These are phyloP conservation scores for Serendipita sp. DNA, from an alignment of 768 basidiomycete species.

Conservation along the genomic window DNA sequence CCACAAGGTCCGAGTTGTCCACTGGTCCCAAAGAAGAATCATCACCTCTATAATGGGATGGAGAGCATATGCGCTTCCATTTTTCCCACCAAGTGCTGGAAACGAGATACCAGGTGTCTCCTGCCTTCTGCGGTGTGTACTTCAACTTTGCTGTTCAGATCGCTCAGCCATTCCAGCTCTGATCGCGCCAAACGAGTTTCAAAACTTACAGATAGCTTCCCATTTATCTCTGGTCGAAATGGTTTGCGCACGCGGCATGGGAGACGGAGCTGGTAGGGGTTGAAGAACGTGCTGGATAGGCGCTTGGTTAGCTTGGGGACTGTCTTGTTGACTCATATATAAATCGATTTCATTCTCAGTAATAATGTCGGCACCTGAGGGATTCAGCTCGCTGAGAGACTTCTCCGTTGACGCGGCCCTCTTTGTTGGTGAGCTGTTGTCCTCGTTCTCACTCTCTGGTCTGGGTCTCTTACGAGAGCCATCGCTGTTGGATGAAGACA, in stretches of 20 bases:
- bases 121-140: slow-evolving; percentile 34
- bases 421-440: background rate
- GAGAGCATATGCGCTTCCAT: slow-evolving; percentile 58
- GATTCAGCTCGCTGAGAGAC: background rate
- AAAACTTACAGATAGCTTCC: slow-evolving; percentile 1
- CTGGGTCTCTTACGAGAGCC: slow-evolving; percentile 1
- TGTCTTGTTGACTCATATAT: slow-evolving; percentile 22
- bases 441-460: background rate
- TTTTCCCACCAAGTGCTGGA: slow-evolving; percentile 54
- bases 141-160: slow-evolving; percentile 27
- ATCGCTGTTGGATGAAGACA: background rate
- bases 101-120: slow-evolving; percentile 69
- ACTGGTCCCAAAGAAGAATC: slow-evolving; percentile 57
- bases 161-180: slow-evolving; percentile 14
- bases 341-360: slow-evolving; percentile 41
- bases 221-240: slow-evolving; percentile 14
- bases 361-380: background rate
- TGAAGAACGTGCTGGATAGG: slow-evolving; percentile 7
- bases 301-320: slow-evolving; percentile 5
- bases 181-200: slow-evolving; percentile 5
- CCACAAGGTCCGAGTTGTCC: slow-evolving; percentile 52
- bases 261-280: slow-evolving; percentile 23
- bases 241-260: slow-evolving; percentile 15
- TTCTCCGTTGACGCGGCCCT: slow-evolving; percentile 3
- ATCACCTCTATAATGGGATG: slow-evolving; percentile 22